These are phyloP conservation scores for Delonix regia DNA, from an alignment of 306 rosid species.

Conservation along the genomic window DNA sequence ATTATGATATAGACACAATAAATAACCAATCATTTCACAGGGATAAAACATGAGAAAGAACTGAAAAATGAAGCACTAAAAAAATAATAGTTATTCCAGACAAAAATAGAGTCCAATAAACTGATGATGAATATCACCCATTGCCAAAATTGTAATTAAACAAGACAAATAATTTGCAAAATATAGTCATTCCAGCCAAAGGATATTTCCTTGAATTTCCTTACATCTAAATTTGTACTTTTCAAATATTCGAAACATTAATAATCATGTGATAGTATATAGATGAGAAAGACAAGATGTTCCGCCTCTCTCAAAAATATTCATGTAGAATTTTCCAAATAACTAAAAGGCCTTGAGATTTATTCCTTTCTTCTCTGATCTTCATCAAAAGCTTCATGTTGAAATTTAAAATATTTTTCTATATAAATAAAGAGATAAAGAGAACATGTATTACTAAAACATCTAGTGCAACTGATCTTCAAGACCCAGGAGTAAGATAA, in stretches of 20 bases:
- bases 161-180: neutral
- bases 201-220: neutral
- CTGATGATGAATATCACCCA: neutral
- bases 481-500: neutral
- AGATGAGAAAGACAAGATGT: neutral
- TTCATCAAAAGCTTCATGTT: neutral
- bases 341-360: neutral
- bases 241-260: neutral
- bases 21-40: neutral
- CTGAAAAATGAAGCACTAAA: neutral
- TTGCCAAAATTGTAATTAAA: neutral
- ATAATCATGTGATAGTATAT: neutral
- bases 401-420: neutral
- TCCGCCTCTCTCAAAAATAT: slow-evolving; percentile 8
- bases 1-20: neutral
- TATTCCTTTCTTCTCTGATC: slow-evolving; percentile 4
- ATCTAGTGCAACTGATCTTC: neutral
- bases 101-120: neutral
- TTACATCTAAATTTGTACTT: neutral
- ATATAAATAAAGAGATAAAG: neutral
- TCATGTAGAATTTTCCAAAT: slow-evolving; percentile 3
- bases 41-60: neutral
- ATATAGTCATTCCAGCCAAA: neutral
- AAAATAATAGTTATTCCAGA: neutral
- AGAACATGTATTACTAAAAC: neutral